Percentiles rank a stretch among this genome's conserved stretches.
These are phyloP conservation scores for Trypanosoma cruzi DNA, from an alignment of 208 protist species.

Conservation along the genomic window DNA sequence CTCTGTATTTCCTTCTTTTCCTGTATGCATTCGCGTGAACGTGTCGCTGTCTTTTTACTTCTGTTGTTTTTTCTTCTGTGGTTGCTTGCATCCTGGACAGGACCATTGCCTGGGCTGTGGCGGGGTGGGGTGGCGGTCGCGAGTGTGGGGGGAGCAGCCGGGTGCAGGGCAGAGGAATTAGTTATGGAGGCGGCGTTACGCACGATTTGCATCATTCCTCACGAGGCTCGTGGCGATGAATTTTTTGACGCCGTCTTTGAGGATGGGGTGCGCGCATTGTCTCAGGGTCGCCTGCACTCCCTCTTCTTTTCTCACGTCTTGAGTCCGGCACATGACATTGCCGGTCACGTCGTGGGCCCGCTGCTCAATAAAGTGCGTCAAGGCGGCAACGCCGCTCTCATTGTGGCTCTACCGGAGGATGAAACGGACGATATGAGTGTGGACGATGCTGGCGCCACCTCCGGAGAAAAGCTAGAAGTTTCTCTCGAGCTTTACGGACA, in stretches of 20 bases:
- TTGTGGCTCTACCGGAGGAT: conserved; percentile 51
- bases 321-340: conserved; percentile 68
- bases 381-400: conserved; percentile 43
- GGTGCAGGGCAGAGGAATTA: not conserved
- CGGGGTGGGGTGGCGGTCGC: too few relatives aligned
- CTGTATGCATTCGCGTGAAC: too few relatives aligned
- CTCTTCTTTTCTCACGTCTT: conserved; percentile 60
- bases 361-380: conserved; percentile 47
- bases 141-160: not conserved
- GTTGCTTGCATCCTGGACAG: too few relatives aligned
- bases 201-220: conserved; percentile 79
- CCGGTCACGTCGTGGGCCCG: conserved; percentile 52
- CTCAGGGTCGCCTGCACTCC: conserved; percentile 43
- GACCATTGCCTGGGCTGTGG: not conserved
- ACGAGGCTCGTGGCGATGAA: conserved; percentile 52
- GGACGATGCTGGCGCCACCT: not conserved
- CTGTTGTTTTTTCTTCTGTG: conserved; percentile 3
- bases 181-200: conserved; percentile 36
- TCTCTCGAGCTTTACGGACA: conserved; percentile 53
- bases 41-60: too few relatives aligned
- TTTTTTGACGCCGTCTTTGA: conserved; percentile 85
- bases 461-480: conserved; percentile 34
- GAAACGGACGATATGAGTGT: conserved; percentile 10
- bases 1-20: too few relatives aligned
- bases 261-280: conserved; percentile 52